These are phyloP conservation scores for Protomyces lactucae-debilis DNA, from an alignment of 1,139 yeast species.

Conservation along the genomic window DNA sequence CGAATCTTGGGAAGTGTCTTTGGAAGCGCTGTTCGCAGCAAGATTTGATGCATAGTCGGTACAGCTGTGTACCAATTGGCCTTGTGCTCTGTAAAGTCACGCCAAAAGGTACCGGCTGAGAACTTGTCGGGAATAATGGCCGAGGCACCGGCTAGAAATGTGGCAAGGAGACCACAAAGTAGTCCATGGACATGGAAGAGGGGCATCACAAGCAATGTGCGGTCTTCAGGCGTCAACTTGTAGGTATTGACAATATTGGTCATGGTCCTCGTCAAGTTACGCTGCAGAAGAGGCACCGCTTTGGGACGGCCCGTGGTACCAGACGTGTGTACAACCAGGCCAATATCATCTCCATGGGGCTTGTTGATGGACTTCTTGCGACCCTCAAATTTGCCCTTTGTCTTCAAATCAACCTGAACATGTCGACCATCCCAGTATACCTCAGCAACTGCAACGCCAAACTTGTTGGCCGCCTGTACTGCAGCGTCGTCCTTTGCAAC, in stretches of 20 bases:
- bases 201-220: slow-evolving; percentile 64
- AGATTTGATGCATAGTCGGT: slow-evolving; percentile 64
- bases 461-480: slow-evolving; percentile 49
- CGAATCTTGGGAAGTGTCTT: slow-evolving; percentile 50
- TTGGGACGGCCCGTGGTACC: slow-evolving; percentile 72
- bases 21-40: slow-evolving; percentile 52
- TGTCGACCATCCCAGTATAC: slow-evolving; percentile 45
- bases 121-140: slow-evolving; percentile 55
- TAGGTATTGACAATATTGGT: slow-evolving; percentile 55
- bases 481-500: slow-evolving; percentile 40
- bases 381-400: slow-evolving; percentile 34
- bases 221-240: slow-evolving; percentile 46
- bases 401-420: slow-evolving; percentile 44
- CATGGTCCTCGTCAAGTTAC: slow-evolving; percentile 56
- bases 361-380: slow-evolving; percentile 44
- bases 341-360: slow-evolving; percentile 48
- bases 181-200: slow-evolving; percentile 69
- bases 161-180: slow-evolving; percentile 56
- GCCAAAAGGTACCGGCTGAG: slow-evolving; percentile 57
- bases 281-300: slow-evolving; percentile 60
- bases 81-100: slow-evolving; percentile 46
- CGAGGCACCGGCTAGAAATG: slow-evolving; percentile 57
- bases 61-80: slow-evolving; percentile 72
- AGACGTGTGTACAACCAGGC: slow-evolving; percentile 61
- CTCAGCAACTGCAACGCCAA: slow-evolving; percentile 49